A percentile compares a stretch with the other conserved stretches of the same genome.
Conservation (phyloP, 2,329 filamentous ascomycete genomes). For the Xylariaceae sp. region DNA sequence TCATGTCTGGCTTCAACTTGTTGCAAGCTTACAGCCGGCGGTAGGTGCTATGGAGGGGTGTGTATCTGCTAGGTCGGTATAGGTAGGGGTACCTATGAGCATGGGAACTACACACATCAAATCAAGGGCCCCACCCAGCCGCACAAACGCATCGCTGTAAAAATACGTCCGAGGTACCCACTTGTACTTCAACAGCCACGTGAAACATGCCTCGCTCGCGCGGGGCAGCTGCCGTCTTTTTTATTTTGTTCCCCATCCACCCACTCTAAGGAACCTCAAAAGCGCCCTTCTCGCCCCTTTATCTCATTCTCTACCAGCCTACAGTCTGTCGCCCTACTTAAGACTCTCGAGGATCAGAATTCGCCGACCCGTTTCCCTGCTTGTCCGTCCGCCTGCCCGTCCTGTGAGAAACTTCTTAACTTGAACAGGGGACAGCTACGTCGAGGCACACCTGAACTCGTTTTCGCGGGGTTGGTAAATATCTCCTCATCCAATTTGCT, state of each 20-base stretch:
- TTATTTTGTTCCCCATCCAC: constrained; percentile 7
- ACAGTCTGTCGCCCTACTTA: neutral
- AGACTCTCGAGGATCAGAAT: neutral
- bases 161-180: neutral
- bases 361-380: neutral
- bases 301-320: constrained; percentile 2
- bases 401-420: no score
- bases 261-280: constrained; percentile 4
- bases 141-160: no score
- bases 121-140: no score
- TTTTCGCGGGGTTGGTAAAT: neutral
- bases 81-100: no score
- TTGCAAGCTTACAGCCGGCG: no score
- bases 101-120: no score
- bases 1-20: no score
- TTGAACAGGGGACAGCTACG: neutral
- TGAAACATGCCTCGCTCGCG: constrained; percentile 6
- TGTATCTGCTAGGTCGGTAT: no score
- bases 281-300: constrained; percentile 20
- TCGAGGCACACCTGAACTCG: neutral
- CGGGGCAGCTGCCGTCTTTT: constrained; percentile 10
- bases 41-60: no score
- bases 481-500: neutral
- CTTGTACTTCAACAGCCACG: neutral
- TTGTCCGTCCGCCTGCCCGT: neutral